phyloP scores from a whole-genome alignment of 768 basidiomycete genomes.

The Termitomyces sp. region DNA sequence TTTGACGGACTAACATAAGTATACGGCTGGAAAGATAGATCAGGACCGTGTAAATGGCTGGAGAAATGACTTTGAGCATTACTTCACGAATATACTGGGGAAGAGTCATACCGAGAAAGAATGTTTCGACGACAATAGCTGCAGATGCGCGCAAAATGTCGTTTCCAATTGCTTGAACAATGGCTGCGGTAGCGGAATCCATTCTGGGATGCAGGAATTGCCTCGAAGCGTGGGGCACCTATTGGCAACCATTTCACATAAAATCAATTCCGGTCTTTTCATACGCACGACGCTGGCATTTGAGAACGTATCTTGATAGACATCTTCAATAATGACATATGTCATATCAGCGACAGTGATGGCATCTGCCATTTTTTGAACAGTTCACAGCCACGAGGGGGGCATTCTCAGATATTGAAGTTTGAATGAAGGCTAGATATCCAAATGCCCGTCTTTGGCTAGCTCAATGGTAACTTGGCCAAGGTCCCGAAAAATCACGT shows the following conservation, averaged over 20 bases:
- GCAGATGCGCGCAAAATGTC: slow-evolving; percentile 3
- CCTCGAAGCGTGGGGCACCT: not conserved
- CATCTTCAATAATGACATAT: too few species aligned
- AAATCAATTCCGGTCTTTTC: too few species aligned
- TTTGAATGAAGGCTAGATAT: too few species aligned
- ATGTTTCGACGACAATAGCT: slow-evolving; percentile 8
- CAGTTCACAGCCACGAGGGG: too few species aligned
- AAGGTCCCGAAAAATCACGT: too few species aligned
- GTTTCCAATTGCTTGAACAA: slow-evolving; percentile 7
- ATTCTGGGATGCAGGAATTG: not conserved
- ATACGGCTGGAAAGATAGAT: slow-evolving; percentile 3
- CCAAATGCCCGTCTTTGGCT: too few species aligned
- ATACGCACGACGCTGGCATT: too few species aligned
- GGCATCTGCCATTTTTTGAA: too few species aligned
- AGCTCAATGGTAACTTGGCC: too few species aligned
- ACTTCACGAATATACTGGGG: not conserved
- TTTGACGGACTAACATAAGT: not conserved
- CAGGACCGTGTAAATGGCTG: slow-evolving; percentile 7
- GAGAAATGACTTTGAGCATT: not conserved
- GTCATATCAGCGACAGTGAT: too few species aligned
- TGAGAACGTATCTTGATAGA: too few species aligned
- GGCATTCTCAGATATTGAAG: too few species aligned
- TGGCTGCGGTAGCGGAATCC: not conserved
- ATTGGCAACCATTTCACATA: not conserved
- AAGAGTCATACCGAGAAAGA: slow-evolving; percentile 4